Conservation (phyloP, 495 filamentous ascomycete genomes). For the Aspergillus homomorphus region DNA sequence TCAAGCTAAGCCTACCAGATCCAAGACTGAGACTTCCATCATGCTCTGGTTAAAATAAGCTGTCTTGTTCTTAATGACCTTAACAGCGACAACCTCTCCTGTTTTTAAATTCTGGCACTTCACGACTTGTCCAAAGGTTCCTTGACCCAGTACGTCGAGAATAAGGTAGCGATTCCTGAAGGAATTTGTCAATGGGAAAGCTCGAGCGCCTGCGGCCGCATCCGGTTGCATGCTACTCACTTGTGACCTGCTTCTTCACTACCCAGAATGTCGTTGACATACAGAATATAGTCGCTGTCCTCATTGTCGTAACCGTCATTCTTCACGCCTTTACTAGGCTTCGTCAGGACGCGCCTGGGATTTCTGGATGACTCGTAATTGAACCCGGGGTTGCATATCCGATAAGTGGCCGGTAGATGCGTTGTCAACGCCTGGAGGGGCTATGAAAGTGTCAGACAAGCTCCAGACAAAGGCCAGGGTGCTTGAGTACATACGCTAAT, state of each 20-base stretch:
- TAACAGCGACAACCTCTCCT: slow-evolving; percentile 97
- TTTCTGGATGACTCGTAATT: slow-evolving; percentile 99
- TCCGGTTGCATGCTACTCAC: slow-evolving; percentile 45
- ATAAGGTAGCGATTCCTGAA: slow-evolving; percentile 95
- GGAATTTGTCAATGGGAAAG: background rate
- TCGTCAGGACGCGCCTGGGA: slow-evolving; percentile 93
- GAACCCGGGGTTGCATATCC: slow-evolving; percentile 97
- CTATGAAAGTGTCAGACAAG: slow-evolving; percentile 43
- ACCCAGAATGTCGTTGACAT: slow-evolving; percentile 97
- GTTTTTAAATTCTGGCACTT: slow-evolving; percentile 99
- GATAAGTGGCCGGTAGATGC: slow-evolving; percentile 90
- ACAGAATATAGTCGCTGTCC: slow-evolving; percentile 98
- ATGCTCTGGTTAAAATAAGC: slow-evolving; percentile 99
- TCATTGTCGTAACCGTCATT: slow-evolving; percentile 99
- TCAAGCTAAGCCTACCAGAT: slow-evolving; percentile 63
- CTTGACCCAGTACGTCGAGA: slow-evolving; percentile 95
- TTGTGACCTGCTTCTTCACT: slow-evolving; percentile 98
- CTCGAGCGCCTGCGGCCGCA: background rate
- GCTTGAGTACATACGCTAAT: slow-evolving; percentile 74
- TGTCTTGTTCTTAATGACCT: slow-evolving; percentile 98
- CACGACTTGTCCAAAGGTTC: slow-evolving; percentile 99
- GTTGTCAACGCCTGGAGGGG: slow-evolving; percentile 94
- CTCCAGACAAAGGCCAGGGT: slow-evolving; percentile 1
- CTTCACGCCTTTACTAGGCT: slow-evolving; percentile 97
- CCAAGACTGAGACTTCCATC: slow-evolving; percentile 99